phyloP scores from a whole-genome alignment of 495 filamentous ascomycete genomes.

The Rhypophila decipiens region DNA sequence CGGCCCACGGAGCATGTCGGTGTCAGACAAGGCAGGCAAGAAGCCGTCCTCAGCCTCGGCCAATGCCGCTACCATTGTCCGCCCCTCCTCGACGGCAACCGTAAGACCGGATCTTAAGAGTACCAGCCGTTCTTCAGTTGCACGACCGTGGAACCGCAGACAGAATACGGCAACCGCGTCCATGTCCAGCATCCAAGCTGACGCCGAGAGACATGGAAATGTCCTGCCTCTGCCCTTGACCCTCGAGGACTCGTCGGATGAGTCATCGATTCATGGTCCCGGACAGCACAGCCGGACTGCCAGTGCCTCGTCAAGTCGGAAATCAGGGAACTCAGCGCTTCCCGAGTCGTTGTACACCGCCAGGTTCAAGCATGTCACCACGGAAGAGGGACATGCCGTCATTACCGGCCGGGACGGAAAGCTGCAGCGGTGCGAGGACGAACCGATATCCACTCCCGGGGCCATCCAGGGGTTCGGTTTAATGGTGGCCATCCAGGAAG shows the following conservation, averaged over 20 bases:
- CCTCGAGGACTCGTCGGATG: constrained; percentile 30
- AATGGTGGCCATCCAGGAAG: constrained; percentile 70
- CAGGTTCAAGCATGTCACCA: constrained; percentile 75
- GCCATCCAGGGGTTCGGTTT: constrained; percentile 84
- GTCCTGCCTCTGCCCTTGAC: constrained; percentile 20
- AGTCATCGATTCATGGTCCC: constrained; percentile 4
- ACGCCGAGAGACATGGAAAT: constrained; percentile 16
- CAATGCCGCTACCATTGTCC: neutral
- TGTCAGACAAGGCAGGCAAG: constrained; percentile 11
- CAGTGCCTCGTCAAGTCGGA: constrained; percentile 10
- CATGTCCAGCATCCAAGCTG: constrained; percentile 23
- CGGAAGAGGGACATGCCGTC: constrained; percentile 76
- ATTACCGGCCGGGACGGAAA: constrained; percentile 70
- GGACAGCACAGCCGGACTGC: constrained; percentile 8
- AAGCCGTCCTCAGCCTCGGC: neutral
- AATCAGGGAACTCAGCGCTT: constrained; percentile 17
- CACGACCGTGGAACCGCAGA: constrained; percentile 5
- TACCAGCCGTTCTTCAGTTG: neutral
- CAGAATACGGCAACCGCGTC: constrained; percentile 21
- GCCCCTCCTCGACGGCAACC: neutral
- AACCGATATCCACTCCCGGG: constrained; percentile 87
- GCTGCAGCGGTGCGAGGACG: constrained; percentile 81
- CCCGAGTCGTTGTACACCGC: constrained; percentile 49
- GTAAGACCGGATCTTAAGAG: neutral
- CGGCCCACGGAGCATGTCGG: constrained; percentile 11